Evolutionary conservation across 2,329 filamentous ascomycete species (phyloP).

Genomic region (Monosporascus sp.): DNA sequence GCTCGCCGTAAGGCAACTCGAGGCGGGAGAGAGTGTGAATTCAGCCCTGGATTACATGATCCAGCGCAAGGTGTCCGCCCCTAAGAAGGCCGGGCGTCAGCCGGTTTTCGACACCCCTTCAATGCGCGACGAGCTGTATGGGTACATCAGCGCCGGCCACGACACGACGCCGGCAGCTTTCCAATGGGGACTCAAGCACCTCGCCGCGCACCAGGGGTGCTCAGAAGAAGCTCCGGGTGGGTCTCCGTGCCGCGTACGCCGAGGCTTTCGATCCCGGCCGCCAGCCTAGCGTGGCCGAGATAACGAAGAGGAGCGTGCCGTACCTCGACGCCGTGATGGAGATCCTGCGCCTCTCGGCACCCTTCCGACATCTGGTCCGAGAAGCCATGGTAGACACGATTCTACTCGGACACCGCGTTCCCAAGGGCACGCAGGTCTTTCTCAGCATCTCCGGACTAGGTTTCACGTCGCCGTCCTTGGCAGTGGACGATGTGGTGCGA

Average conservation of each 20-base stretch:
- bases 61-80: slow-evolving; percentile 24
- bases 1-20: slow-evolving; percentile 11
- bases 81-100: slow-evolving; percentile 23
- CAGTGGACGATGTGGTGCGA: slow-evolving; percentile 35
- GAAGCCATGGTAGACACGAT: slow-evolving; percentile 58
- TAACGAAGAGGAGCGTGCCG: slow-evolving; percentile 40
- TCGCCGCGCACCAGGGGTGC: slow-evolving; percentile 7
- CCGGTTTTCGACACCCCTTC: slow-evolving; percentile 23
- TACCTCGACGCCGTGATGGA: slow-evolving; percentile 80
- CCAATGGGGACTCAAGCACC: slow-evolving; percentile 13
- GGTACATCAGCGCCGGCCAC: slow-evolving; percentile 22
- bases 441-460: slow-evolving; percentile 35
- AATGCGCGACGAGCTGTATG: slow-evolving; percentile 26
- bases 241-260: slow-evolving; percentile 6
- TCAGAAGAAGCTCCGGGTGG: slow-evolving; percentile 8
- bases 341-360: slow-evolving; percentile 69
- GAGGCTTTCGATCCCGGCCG: slow-evolving; percentile 4
- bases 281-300: slow-evolving; percentile 9
- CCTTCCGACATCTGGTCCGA: slow-evolving; percentile 55
- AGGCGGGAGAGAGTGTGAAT: slow-evolving; percentile 6
- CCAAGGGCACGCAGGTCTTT: slow-evolving; percentile 60
- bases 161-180: slow-evolving; percentile 19
- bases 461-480: slow-evolving; percentile 41
- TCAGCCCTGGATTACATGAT: slow-evolving; percentile 29
- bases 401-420: slow-evolving; percentile 60